Percentiles rank a stretch among this genome's conserved stretches.
Evolutionary conservation across 202 grass and related monocot genomes (phyloP).

Genomic region (Carex sylvatica): DNA sequence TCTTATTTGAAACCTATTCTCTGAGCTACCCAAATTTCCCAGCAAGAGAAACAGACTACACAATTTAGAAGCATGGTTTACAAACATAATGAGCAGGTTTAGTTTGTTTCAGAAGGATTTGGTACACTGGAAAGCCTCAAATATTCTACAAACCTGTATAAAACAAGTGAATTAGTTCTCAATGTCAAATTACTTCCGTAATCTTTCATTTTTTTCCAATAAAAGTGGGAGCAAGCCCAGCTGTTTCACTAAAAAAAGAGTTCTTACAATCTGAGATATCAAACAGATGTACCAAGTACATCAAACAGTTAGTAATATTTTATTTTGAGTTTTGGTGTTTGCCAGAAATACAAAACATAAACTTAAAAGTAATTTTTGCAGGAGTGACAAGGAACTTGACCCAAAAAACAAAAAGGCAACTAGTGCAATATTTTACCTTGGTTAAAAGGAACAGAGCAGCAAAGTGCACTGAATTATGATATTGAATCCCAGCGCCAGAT

Average conservation of each 20-base stretch:
- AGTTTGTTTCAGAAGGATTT: not conserved
- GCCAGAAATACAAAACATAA: not conserved
- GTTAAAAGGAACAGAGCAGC: not conserved
- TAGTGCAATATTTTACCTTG: not conserved
- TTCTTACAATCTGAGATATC: too few species aligned
- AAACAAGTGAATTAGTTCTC: not conserved
- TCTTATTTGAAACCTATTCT: not conserved
- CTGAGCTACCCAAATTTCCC: not conserved
- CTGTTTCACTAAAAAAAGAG: too few species aligned
- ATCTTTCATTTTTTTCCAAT: not conserved
- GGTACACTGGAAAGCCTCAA: not conserved
- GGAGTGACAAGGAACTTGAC: not conserved
- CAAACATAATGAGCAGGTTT: not conserved
- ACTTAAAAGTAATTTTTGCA: not conserved
- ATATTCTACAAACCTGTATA: not conserved
- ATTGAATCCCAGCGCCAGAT: conserved; percentile 94
- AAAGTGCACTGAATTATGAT: conserved; percentile 20
- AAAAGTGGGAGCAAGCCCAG: too few species aligned
- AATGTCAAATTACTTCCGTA: not conserved
- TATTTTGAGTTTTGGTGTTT: not conserved
- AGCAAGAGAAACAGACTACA: not conserved
- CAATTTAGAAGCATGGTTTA: not conserved
- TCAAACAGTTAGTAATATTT: too few species aligned
- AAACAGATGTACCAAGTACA: too few species aligned
- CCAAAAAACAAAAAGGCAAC: not conserved